A percentile compares a stretch with the other conserved stretches of the same genome.
phyloP scores from a whole-genome alignment of 2,329 filamentous ascomycete genomes.

The Clarireedia hainanense region DNA sequence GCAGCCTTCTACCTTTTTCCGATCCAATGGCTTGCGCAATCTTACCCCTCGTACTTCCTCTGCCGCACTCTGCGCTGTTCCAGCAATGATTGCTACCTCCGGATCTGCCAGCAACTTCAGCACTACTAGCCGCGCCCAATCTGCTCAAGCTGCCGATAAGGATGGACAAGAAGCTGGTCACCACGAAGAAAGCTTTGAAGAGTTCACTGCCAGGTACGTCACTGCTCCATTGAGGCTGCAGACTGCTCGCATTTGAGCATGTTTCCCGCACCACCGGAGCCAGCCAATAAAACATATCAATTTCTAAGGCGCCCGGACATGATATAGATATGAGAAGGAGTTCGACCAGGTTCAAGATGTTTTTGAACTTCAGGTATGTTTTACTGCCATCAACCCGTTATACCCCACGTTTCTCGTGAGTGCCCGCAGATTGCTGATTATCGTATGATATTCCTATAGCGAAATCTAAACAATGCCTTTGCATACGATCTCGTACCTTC shows the following conservation, averaged over 20 bases:
- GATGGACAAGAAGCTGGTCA: constrained; percentile 50
- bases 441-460: constrained; percentile 39
- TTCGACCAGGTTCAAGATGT: constrained; percentile 97
- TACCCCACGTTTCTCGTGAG: neutral
- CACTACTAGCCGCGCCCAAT: constrained; percentile 44
- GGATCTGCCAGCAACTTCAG: constrained; percentile 50
- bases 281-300: constrained; percentile 23
- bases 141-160: constrained; percentile 34
- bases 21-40: constrained; percentile 52
- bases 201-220: constrained; percentile 90
- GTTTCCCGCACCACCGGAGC: constrained; percentile 18
- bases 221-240: constrained; percentile 16
- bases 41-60: constrained; percentile 45
- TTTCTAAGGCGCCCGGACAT: constrained; percentile 32
- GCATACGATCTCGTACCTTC: constrained; percentile 99
- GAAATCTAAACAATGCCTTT: constrained; percentile 99
- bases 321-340: constrained; percentile 92
- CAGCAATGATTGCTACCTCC: constrained; percentile 43
- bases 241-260: constrained; percentile 16
- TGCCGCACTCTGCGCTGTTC: constrained; percentile 43
- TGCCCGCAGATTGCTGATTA: constrained; percentile 20
- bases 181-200: constrained; percentile 96
- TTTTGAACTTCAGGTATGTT: constrained; percentile 93
- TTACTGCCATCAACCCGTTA: neutral
- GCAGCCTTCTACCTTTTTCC: constrained; percentile 51